Evolutionary conservation across 306 rosid species (phyloP).

Genomic region (Myrica gale): DNA sequence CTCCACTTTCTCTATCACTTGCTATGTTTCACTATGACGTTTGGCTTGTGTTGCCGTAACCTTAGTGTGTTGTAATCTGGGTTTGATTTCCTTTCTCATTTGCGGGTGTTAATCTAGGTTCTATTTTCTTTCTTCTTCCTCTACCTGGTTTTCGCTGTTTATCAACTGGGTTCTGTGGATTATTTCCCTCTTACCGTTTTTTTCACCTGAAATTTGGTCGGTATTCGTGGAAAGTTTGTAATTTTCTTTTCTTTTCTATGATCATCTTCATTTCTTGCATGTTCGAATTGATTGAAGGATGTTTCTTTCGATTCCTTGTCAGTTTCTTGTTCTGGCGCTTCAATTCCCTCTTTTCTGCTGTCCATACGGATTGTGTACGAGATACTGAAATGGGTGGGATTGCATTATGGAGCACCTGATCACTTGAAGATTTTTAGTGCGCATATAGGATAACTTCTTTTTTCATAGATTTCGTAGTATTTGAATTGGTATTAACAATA

Average conservation of each 20-base stretch:
- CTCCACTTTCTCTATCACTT: slow-evolving; percentile 7
- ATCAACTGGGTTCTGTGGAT: slow-evolving; percentile 21
- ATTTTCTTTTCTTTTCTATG: not conserved
- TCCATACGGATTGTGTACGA: not conserved
- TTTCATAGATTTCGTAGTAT: not conserved
- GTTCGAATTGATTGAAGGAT: not conserved
- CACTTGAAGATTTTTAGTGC: not conserved
- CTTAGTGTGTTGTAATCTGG: slow-evolving; percentile 26
- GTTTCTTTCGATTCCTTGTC: not conserved
- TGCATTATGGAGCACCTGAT: not conserved
- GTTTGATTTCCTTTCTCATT: slow-evolving; percentile 20
- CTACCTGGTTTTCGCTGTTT: not conserved
- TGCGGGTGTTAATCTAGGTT: slow-evolving; percentile 25
- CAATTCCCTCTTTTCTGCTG: not conserved
- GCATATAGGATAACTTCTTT: not conserved
- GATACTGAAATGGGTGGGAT: not conserved
- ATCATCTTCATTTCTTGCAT: slow-evolving; percentile 2
- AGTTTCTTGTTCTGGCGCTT: not conserved
- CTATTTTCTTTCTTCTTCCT: slow-evolving; percentile 14
- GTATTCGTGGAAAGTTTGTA: no score
- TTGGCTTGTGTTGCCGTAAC: slow-evolving; percentile 7
- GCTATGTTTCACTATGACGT: slow-evolving; percentile 6
- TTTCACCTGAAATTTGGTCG: no score
- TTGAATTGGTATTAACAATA: not conserved
- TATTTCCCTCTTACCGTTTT: no score